Conservation (phyloP, 176 grass and related monocot species). For the Echinochloa phyllopogon region DNA sequence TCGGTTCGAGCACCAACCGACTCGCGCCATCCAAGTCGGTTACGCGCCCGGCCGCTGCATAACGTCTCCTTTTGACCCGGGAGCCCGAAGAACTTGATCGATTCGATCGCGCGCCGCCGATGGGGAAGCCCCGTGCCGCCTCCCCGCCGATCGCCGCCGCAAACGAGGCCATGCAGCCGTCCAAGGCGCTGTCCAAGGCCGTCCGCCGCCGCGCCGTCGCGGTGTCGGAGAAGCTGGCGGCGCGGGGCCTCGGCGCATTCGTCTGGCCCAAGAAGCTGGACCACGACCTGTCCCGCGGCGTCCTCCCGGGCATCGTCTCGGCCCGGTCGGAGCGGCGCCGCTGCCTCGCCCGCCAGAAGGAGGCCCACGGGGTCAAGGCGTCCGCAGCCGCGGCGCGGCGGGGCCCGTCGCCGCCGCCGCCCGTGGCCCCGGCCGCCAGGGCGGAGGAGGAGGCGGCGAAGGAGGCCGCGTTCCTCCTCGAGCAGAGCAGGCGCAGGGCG, state of each 20-base stretch:
- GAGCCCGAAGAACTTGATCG: neutral
- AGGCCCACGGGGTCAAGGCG: conserved; percentile 22
- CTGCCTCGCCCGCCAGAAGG: conserved; percentile 35
- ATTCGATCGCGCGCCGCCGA: conserved; percentile 13
- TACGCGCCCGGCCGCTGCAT: neutral
- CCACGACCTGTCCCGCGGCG: conserved; percentile 43
- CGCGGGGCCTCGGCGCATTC: conserved; percentile 42
- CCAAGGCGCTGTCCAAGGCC: conserved; percentile 12
- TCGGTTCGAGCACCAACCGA: neutral
- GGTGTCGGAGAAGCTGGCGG: conserved; percentile 47
- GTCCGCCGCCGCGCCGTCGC: conserved; percentile 37
- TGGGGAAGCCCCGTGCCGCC: conserved; percentile 5
- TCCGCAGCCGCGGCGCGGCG: neutral
- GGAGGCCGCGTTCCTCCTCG: conserved; percentile 51
- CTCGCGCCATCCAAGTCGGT: neutral
- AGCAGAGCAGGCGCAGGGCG: conserved; percentile 48
- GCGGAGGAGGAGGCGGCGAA: conserved; percentile 31
- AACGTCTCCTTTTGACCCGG: neutral
- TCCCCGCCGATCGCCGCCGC: neutral
- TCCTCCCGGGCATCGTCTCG: conserved; percentile 27
- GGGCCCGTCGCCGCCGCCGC: neutral
- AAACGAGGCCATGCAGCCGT: neutral
- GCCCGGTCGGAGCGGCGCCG: conserved; percentile 25
- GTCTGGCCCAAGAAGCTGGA: conserved; percentile 55
- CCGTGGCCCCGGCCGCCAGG: neutral